Percentiles rank a stretch among this genome's conserved stretches.
phyloP scores from a whole-genome alignment of 169 alveolate species.

The Plasmodium fragile region DNA sequence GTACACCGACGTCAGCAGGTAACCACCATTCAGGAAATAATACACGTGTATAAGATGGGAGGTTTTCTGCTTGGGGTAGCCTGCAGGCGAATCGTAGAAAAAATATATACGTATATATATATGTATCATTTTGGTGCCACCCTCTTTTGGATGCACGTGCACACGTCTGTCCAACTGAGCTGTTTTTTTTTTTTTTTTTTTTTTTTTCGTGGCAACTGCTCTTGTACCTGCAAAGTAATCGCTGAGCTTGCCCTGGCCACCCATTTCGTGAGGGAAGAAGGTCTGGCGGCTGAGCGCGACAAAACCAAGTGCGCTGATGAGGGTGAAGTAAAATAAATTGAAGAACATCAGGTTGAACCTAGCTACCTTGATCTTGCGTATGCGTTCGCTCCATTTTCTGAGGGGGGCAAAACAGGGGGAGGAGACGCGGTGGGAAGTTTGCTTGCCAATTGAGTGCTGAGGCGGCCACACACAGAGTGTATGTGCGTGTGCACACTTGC shows the following conservation, averaged over 20 bases:
- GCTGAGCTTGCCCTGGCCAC: constrained; percentile 48
- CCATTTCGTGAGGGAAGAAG: constrained; percentile 52
- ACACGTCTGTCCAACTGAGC: neutral
- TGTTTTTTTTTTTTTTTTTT: neutral
- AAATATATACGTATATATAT: neutral
- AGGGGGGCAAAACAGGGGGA: neutral
- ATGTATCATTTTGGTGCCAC: neutral
- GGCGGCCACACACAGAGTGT: neutral
- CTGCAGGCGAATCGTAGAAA: constrained; percentile 24
- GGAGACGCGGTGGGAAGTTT: neutral
- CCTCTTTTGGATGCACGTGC: neutral
- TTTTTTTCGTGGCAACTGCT: neutral
- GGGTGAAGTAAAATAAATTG: constrained; percentile 45
- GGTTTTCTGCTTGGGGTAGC: constrained; percentile 81
- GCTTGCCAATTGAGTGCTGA: neutral
- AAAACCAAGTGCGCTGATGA: constrained; percentile 40
- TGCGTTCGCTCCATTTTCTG: constrained; percentile 92
- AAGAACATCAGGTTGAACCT: constrained; percentile 62
- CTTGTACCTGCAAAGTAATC: constrained; percentile 31
- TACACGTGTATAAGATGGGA: constrained; percentile 76
- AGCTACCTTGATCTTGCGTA: constrained; percentile 91
- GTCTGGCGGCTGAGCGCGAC: constrained; percentile 37
- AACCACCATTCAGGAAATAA: constrained; percentile 82
- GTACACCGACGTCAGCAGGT: constrained; percentile 77
- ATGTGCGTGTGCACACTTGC: neutral